Conservation (phyloP, 2,329 filamentous ascomycete species). For the Botrytis deweyae region DNA sequence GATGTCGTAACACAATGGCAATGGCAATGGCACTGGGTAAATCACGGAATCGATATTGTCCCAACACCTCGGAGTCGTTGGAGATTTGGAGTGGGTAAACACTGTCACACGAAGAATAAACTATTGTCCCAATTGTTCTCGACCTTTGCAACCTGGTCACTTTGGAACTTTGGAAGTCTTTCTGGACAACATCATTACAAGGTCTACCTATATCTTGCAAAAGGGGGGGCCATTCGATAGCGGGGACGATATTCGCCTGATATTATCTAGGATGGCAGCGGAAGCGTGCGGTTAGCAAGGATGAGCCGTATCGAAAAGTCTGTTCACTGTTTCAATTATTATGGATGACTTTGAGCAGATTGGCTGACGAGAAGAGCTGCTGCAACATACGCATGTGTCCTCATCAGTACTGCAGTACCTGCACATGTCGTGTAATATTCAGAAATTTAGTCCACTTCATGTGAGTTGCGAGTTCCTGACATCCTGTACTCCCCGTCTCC, state of each 20-base stretch:
- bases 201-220: neutral
- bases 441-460: neutral
- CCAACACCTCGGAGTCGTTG: neutral
- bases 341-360: neutral
- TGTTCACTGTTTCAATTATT: constrained; percentile 1
- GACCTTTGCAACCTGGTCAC: neutral
- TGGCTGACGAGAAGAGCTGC: neutral
- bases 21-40: neutral
- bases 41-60: neutral
- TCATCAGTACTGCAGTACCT: neutral
- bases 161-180: neutral
- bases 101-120: neutral
- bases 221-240: constrained; percentile 1
- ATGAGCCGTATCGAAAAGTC: constrained; percentile 4
- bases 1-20: neutral
- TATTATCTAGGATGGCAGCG: neutral
- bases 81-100: neutral
- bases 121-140: neutral
- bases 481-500: neutral
- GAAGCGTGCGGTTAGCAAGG: constrained; percentile 5
- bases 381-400: neutral
- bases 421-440: neutral
- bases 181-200: neutral
- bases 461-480: neutral
- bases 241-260: constrained; percentile 13